Conservation (phyloP, 192 early-diverging fungal species). For the Linnemannia schmuckeri region DNA sequence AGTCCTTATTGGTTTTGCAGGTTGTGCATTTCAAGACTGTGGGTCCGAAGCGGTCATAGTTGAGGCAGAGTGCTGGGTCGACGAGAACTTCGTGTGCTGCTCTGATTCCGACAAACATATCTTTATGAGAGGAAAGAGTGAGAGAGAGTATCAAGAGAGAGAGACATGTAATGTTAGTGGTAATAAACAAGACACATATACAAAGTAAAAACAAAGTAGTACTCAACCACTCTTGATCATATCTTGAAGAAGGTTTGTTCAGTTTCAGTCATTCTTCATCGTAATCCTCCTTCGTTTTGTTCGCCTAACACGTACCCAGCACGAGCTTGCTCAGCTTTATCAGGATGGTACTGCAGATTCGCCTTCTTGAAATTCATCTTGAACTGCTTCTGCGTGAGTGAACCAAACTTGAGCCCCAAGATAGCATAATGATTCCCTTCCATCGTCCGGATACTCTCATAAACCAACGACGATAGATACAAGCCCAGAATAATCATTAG, state of each 20-base stretch:
- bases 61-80: constrained; percentile 10
- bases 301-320: too few species aligned
- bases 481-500: not conserved
- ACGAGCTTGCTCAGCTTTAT: constrained; percentile 14
- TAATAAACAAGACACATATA: too few species aligned
- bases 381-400: constrained; percentile 17
- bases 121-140: not conserved
- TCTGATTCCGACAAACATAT: constrained; percentile 20
- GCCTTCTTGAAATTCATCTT: constrained; percentile 29
- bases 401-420: constrained; percentile 4
- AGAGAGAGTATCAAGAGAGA: not conserved
- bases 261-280: too few species aligned
- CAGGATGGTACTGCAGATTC: constrained; percentile 30
- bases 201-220: too few species aligned
- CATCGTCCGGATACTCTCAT: not conserved
- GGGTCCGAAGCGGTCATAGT: constrained; percentile 25
- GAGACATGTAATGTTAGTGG: not conserved
- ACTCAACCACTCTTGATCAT: not conserved
- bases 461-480: constrained; percentile 4
- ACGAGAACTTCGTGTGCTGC: constrained; percentile 17
- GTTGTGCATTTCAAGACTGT: not conserved
- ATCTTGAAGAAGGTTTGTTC: too few species aligned
- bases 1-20: constrained; percentile 28
- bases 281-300: too few species aligned
- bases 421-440: constrained; percentile 8